Base-by-base conservation (phyloP, 139 green algal species). In the Mesotaenium endlicherianum region DNA sequence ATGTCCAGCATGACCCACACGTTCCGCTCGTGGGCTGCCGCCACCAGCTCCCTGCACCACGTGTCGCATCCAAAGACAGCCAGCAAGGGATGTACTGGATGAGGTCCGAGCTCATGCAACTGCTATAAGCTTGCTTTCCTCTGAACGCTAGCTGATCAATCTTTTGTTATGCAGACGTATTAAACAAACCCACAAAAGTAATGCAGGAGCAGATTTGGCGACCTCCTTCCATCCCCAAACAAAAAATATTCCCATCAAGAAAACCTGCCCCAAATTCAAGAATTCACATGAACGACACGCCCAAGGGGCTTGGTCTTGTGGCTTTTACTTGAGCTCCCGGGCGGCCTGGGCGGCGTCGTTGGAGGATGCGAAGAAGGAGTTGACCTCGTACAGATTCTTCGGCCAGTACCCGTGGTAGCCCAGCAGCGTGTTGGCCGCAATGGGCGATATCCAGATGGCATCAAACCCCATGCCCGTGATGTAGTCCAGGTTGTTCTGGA, bases 391-490 rank as follows among this genome's bases (percentile, higher is more conserved):
- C 20, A 82, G 71, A 50, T 50, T 71, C 26, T 43, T 17, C 17
- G 75, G 75, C 75, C 75, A 82, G 30, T 82, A 82, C 16, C 75
- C 75, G 45, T 82, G 75, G 31, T 82, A 82, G 8, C 75, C 75
- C 2, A 70, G 71, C 2, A 26, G 40, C 17, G 42, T 50, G 47
- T 67, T 82, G 57, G n/a, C 47, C 49, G 59, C 42, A 20, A 82
- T 30, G 0, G 75, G 75, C n/a, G 42, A 38, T 2, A 82, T 75
- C 2, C 71, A 30, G 26, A 82, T 20, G 0, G 75, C 49, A 11
- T 82, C 59, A 58, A 82, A 82, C 4, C 75, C 75, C 75, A 82
- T 82, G 4, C 40, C 42, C 40, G 31, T 5, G 45, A 81, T 81
- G 45, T 81, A 58, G 16, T 16, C 49, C 49, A 58, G 49, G 11